phyloP scores from a whole-genome alignment of 768 basidiomycete species.

The Suillus tomentosus region DNA sequence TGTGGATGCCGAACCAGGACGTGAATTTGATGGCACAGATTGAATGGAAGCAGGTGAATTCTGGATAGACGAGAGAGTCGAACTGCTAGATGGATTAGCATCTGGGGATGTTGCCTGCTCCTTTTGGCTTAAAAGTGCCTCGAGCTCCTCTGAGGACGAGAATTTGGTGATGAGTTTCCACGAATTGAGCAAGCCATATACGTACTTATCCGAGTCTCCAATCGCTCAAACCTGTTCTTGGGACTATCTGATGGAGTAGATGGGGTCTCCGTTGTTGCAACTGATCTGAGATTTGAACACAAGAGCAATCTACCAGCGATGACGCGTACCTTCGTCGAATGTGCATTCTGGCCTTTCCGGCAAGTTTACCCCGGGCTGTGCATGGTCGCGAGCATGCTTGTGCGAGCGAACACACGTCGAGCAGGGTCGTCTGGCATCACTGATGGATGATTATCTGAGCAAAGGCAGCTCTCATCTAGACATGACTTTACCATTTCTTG shows the following conservation, averaged over 20 bases:
- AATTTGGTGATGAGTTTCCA: constrained; percentile 11
- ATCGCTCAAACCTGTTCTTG: constrained; percentile 59
- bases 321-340: constrained; percentile 63
- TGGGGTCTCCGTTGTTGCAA: constrained; percentile 37
- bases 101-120: constrained; percentile 30
- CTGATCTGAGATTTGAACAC: constrained; percentile 30
- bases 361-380: constrained; percentile 54
- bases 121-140: constrained; percentile 63
- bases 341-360: constrained; percentile 69
- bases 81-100: constrained; percentile 8
- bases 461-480: constrained; percentile 4
- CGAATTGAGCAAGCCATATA: constrained; percentile 13
- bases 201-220: constrained; percentile 72
- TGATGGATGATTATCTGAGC: constrained; percentile 27
- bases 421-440: constrained; percentile 77
- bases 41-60: constrained; percentile 35
- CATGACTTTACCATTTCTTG: constrained; percentile 59
- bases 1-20: constrained; percentile 1
- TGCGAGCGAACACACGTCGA: constrained; percentile 78
- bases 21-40: not conserved
- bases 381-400: constrained; percentile 65
- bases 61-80: constrained; percentile 10
- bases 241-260: constrained; percentile 47
- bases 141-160: constrained; percentile 59
- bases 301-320: constrained; percentile 7